Conservation (phyloP, 2,329 filamentous ascomycete species). For the Colletotrichum sp. region DNA sequence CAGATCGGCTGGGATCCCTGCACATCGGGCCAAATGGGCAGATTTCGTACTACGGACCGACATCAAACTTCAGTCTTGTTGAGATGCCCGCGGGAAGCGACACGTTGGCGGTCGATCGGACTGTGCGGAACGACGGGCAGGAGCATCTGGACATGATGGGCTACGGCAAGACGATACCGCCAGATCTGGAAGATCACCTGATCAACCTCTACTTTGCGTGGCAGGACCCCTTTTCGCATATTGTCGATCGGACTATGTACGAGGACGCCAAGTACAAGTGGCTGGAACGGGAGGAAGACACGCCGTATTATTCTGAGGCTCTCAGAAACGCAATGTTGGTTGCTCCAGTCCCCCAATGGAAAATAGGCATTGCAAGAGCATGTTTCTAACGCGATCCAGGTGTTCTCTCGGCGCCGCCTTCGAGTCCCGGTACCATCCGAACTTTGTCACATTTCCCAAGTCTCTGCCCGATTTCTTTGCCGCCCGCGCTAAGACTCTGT, state of each 20-base stretch:
- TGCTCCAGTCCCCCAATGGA: neutral
- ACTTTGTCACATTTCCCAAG: constrained; percentile 36
- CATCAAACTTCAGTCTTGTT: constrained; percentile 30
- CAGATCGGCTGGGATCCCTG: constrained; percentile 28
- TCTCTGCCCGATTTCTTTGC: constrained; percentile 34
- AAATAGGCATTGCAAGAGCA: neutral
- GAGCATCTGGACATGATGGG: constrained; percentile 28
- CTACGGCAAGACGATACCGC: constrained; percentile 20
- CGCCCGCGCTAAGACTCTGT: constrained; percentile 26
- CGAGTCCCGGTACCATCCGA: constrained; percentile 45
- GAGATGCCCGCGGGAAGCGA: constrained; percentile 26
- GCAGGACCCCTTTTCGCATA: constrained; percentile 27
- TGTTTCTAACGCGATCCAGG: constrained; percentile 24
- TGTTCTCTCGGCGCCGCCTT: constrained; percentile 46
- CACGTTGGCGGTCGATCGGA: constrained; percentile 27
- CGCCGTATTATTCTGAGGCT: constrained; percentile 31
- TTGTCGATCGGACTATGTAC: constrained; percentile 28
- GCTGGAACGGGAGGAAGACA: constrained; percentile 19
- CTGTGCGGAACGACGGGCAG: constrained; percentile 27
- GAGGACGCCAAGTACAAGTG: constrained; percentile 18
- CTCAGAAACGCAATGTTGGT: constrained; percentile 31
- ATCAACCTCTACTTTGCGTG: constrained; percentile 27
- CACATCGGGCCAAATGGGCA: constrained; percentile 27
- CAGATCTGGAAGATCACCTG: constrained; percentile 21
- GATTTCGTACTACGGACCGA: constrained; percentile 29